Evolutionary conservation across 2,329 filamentous ascomycete genomes (phyloP), one percentile per base, ranked within the genome.

Genomic region (Tympanopsis confertula): DNA sequence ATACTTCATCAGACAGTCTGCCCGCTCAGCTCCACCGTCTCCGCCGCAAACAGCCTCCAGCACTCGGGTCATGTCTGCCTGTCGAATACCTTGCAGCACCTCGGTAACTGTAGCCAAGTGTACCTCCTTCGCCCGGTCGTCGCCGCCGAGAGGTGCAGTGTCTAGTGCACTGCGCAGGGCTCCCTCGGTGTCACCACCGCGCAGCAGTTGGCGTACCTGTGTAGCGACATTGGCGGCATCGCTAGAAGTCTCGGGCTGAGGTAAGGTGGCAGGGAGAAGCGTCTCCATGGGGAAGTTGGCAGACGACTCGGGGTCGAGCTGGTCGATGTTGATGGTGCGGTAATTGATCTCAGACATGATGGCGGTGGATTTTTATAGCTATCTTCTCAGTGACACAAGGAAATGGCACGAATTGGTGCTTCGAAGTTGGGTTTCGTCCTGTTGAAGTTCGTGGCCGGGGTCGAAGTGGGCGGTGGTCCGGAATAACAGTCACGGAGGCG

Each of bases 1-100:
- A 59, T 80, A 81, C 56, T 81, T 81, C 76, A 81, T 81, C 53
- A 81, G 57, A 35, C 74, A 73, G 53, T 81, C 76, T 42, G 74
- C 64, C 40, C 74, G 59, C 54, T 79, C 76, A 14, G 66, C 63
- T 5, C 76, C 76, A 39, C 70, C 71, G 33, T 73, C 69, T 18
- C 71, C 67, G 39, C 62, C 57, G 54, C 76, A 73, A 48, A 80
- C 70, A 33, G 69, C 66, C 48, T 67, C 65, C 44, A 80, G 56
- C 37, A 81, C 66, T 26, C 71, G 68, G 42, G 68, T 70, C 67
- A 80, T 79, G 49, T 81, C 76, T n/a, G 70, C 65, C 59, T 78
- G 73, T 38, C 75, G 68, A 50, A 79, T 80, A 5, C 73, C 75
- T 54, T 78, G 74, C 41, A 81, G 60, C 41, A 79, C 73, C 52